phyloP scores from a whole-genome alignment of 129 eudicot genomes.

The Lactuca saligna region DNA sequence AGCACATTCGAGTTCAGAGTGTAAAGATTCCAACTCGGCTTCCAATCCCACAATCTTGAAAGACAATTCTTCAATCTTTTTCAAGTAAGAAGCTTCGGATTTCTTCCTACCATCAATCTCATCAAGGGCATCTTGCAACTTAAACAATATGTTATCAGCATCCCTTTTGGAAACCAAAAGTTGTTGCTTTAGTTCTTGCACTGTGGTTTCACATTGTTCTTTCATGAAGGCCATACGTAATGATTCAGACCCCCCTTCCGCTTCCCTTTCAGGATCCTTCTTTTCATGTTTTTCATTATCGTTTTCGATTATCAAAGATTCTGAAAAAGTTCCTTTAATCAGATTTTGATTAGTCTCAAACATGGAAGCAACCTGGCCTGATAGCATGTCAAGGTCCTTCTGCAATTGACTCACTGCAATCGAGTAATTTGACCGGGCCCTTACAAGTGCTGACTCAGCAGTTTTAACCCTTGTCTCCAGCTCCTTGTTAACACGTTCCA shows the following conservation, averaged over 20 bases:
- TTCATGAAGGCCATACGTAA: slow-evolving; percentile 80
- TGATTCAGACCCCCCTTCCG: slow-evolving; percentile 58
- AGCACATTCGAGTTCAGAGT: slow-evolving; percentile 80
- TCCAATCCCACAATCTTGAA: slow-evolving; percentile 62
- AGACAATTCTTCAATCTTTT: slow-evolving; percentile 64
- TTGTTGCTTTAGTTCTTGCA: slow-evolving; percentile 80
- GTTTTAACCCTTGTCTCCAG: slow-evolving; percentile 67
- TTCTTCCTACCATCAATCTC: slow-evolving; percentile 75
- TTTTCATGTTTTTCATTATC: slow-evolving; percentile 47
- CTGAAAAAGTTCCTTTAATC: slow-evolving; percentile 59
- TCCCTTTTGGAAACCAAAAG: slow-evolving; percentile 78
- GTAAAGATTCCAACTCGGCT: slow-evolving; percentile 49
- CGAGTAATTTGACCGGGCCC: slow-evolving; percentile 82
- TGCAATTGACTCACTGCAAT: slow-evolving; percentile 86
- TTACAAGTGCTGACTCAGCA: slow-evolving; percentile 74
- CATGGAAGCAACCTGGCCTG: slow-evolving; percentile 83
- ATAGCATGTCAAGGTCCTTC: slow-evolving; percentile 77
- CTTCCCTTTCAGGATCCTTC: slow-evolving; percentile 23
- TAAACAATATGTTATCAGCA: slow-evolving; percentile 83
- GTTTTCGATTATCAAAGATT: slow-evolving; percentile 31
- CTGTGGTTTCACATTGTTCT: slow-evolving; percentile 76
- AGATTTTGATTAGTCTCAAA: slow-evolving; percentile 87
- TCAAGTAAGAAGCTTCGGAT: slow-evolving; percentile 66
- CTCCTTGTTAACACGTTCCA: slow-evolving; percentile 59
- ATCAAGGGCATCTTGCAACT: slow-evolving; percentile 85